Conservation (phyloP, 2,329 filamentous ascomycete genomes). For the Phyllosticta capitalensis region DNA sequence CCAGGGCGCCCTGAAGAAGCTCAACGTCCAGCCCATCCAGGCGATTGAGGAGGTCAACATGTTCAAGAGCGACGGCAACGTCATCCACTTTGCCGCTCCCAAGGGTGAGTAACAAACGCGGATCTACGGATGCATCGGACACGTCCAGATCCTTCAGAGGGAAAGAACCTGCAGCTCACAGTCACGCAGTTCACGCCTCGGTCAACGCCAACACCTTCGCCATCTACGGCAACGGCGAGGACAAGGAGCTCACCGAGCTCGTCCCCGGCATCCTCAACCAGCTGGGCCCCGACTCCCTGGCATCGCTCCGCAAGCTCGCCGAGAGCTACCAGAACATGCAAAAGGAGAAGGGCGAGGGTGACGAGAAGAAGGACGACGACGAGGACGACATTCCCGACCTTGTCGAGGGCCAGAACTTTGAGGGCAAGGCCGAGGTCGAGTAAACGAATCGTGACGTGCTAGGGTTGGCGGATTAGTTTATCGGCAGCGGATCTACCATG, state of each 20-base stretch:
- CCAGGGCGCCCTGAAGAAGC: constrained; percentile 93
- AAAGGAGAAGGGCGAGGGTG: constrained; percentile 74
- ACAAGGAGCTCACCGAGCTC: constrained; percentile 99
- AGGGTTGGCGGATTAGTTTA: background rate
- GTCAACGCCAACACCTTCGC: constrained; percentile 98
- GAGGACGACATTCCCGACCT: constrained; percentile 93
- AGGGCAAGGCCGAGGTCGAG: constrained; percentile 78
- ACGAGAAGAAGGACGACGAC: constrained; percentile 59
- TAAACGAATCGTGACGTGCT: constrained; percentile 36
- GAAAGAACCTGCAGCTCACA: no score
- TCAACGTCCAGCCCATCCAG: constrained; percentile 99
- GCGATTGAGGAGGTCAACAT: constrained; percentile 99
- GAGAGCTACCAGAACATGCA: constrained; percentile 99
- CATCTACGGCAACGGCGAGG: constrained; percentile 97
- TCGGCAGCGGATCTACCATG: background rate
- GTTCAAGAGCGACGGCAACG: constrained; percentile 99
- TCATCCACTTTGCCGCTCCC: constrained; percentile 96
- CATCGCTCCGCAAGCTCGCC: constrained; percentile 93
- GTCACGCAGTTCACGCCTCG: constrained; percentile 73
- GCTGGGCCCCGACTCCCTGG: constrained; percentile 94
- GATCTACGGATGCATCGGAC: background rate
- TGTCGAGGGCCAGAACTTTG: constrained; percentile 95
- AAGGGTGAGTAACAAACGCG: constrained; percentile 59
- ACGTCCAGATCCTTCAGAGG: background rate
- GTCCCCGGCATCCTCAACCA: constrained; percentile 99